These are phyloP conservation scores for Pythium brachiatum DNA, from an alignment of 352 stramenopile species.

Conservation along the genomic window DNA sequence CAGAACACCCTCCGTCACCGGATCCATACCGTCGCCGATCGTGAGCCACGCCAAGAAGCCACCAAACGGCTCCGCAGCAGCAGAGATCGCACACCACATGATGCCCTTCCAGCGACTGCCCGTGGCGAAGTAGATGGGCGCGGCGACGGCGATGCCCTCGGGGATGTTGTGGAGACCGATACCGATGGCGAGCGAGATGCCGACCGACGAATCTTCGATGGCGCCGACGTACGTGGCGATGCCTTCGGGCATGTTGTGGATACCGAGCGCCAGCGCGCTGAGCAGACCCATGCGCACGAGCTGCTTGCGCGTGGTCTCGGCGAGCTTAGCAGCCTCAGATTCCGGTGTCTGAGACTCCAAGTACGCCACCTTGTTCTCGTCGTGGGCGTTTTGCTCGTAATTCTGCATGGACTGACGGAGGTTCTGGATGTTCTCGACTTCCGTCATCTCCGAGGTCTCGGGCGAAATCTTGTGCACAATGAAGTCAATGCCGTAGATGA, in stretches of 20 bases:
- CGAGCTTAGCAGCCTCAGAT: constrained; percentile 4
- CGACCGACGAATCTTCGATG: constrained; percentile 85
- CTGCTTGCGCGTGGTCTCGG: constrained; percentile 20
- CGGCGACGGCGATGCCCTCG: constrained; percentile 93
- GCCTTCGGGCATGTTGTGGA: constrained; percentile 97
- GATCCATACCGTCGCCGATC: constrained; percentile 55
- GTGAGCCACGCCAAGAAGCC: constrained; percentile 81
- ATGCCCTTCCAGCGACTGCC: constrained; percentile 92
- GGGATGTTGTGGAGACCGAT: constrained; percentile 97
- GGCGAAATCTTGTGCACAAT: constrained; percentile 53
- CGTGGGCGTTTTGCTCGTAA: constrained; percentile 11
- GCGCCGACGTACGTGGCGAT: constrained; percentile 93
- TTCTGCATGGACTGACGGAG: constrained; percentile 27
- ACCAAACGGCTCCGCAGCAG: constrained; percentile 82
- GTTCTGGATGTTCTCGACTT: constrained; percentile 31
- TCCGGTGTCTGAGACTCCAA: constrained; percentile 29
- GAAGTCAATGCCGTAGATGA: constrained; percentile 64
- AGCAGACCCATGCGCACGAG: constrained; percentile 80
- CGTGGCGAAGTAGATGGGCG: constrained; percentile 97
- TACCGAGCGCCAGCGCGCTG: constrained; percentile 90
- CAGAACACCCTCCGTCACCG: constrained; percentile 71
- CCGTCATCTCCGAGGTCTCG: constrained; percentile 14
- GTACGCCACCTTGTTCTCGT: constrained; percentile 25
- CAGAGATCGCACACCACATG: constrained; percentile 89
- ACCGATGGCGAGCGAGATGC: constrained; percentile 86